Base-by-base conservation (phyloP, 2,329 filamentous ascomycete species). In the Fonsecaea nubica region DNA sequence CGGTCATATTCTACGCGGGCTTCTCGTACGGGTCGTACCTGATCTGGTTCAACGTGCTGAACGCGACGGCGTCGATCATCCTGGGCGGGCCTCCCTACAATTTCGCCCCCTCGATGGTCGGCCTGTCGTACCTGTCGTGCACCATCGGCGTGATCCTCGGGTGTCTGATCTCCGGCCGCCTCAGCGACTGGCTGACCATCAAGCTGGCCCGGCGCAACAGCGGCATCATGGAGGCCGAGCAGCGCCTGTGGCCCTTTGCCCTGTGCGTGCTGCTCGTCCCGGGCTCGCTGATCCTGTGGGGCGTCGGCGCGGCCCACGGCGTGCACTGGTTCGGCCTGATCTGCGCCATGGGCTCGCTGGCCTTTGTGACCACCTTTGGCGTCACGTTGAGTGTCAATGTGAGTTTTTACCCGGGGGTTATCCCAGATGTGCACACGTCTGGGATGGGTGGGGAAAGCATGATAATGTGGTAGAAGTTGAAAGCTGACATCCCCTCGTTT, bases 301-400 rank as follows among this genome's bases (percentile, higher is more conserved):
- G 84, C 32, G 81, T 85, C 0, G 83, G 83, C 3, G 82, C 83
- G 2, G 80, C 81, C 42, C 77, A 83, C 38, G 69, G 77, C 3
- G 71, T 85, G 12, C 83, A 84, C 50, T 83, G 81, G 80, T 77
- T 84, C 53, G 84, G 82, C 1, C 74, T 83, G 12, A 75, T 85
- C 2, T 78, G 83, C 40, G 82, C 80, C 0, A 83, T 84, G 78
- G 81, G 80, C 21, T 74, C 81, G 18, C 79, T 84, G 30, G 81
- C 79, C 0, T 70, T 77, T 53, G 80, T 79, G 5, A 83, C 80
- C 48, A 76, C 77, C 0, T 74, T 84, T 48, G 82, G 81, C 1
- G 69, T 82, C 9, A 79, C 80, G 30, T 69, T 84, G 10, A 78
- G 76, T 25, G 76, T 84, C 32, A 77, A 77, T 21, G 45, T 50